A percentile compares a stretch with the other conserved stretches of the same genome.
phyloP scores from a whole-genome alignment of 2,329 filamentous ascomycete species.

The Curvularia hawaiiensis region DNA sequence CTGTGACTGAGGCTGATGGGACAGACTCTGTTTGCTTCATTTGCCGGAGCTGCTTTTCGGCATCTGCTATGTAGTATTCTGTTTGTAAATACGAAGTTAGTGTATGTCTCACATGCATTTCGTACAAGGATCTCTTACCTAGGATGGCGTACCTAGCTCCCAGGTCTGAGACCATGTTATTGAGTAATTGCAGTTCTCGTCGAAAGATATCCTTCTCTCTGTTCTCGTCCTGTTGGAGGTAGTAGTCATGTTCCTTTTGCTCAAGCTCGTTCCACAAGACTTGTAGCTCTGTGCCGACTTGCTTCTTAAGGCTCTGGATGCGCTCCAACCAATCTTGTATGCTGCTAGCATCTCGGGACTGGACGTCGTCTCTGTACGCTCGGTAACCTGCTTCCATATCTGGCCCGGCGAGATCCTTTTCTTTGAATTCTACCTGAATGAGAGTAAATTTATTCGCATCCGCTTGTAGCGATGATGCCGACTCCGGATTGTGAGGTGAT shows the following conservation, averaged over 20 bases:
- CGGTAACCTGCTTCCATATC: conserved; percentile 23
- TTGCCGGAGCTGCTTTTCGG: conserved; percentile 23
- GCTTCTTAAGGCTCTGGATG: conserved; percentile 16
- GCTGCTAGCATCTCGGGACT: conserved; percentile 13
- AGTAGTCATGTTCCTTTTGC: conserved; percentile 25
- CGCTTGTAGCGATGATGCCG: neutral
- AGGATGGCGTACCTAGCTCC: conserved; percentile 17
- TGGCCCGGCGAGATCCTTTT: conserved; percentile 22
- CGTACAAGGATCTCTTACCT: too few relatives aligned
- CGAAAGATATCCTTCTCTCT: conserved; percentile 20
- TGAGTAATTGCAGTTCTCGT: conserved; percentile 26
- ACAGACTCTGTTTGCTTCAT: conserved; percentile 7
- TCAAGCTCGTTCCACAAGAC: conserved; percentile 23
- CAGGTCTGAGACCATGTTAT: conserved; percentile 16
- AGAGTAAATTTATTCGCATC: conserved; percentile 13
- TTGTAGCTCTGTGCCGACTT: conserved; percentile 15
- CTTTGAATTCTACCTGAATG: conserved; percentile 20
- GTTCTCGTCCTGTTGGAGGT: conserved; percentile 17
- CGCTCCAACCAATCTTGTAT: conserved; percentile 24
- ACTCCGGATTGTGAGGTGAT: neutral
- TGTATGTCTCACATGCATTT: too few relatives aligned
- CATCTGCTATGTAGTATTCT: conserved; percentile 23
- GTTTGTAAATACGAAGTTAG: too few relatives aligned
- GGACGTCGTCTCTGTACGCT: conserved; percentile 18
- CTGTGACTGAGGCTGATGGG: neutral